Percentiles rank a stretch among this genome's conserved stretches.
phyloP scores from a whole-genome alignment of 768 basidiomycete genomes.

The Suillus weaverae region DNA sequence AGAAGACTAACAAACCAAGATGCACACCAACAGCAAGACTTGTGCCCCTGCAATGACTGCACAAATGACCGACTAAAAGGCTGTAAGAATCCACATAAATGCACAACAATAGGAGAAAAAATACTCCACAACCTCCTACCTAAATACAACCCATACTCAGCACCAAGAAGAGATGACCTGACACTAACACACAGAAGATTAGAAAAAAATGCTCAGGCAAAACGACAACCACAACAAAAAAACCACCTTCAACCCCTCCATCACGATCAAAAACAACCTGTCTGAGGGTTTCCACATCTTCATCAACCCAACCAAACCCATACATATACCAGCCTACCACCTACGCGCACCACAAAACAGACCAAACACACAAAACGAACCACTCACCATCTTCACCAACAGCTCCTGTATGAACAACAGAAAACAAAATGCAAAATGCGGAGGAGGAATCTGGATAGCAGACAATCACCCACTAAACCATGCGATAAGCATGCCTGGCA shows the following conservation, averaged over 20 bases:
- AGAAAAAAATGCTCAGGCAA: conserved; percentile 7
- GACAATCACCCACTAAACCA: background rate
- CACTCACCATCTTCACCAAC: background rate
- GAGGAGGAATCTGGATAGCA: background rate
- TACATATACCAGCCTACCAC: too few relatives aligned
- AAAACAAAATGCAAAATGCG: background rate
- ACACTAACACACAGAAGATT: conserved; percentile 4
- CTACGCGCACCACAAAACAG: too few relatives aligned
- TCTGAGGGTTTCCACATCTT: conserved; percentile 3
- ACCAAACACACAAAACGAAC: rapidly evolving
- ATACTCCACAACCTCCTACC: background rate
- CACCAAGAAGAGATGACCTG: background rate
- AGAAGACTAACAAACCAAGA: too few relatives aligned
- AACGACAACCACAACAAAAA: background rate
- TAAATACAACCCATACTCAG: background rate
- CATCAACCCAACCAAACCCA: too few relatives aligned
- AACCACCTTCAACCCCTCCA: conserved; percentile 6
- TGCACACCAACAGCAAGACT: rapidly evolving
- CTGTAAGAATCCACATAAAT: background rate
- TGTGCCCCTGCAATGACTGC: background rate
- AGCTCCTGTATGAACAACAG: background rate
- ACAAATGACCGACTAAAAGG: background rate
- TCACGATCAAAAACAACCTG: background rate
- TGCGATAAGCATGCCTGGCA: background rate
- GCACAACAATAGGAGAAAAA: background rate